phyloP scores from a whole-genome alignment of 1,284 basidiomycete species.

The Sutorius eximius region DNA sequence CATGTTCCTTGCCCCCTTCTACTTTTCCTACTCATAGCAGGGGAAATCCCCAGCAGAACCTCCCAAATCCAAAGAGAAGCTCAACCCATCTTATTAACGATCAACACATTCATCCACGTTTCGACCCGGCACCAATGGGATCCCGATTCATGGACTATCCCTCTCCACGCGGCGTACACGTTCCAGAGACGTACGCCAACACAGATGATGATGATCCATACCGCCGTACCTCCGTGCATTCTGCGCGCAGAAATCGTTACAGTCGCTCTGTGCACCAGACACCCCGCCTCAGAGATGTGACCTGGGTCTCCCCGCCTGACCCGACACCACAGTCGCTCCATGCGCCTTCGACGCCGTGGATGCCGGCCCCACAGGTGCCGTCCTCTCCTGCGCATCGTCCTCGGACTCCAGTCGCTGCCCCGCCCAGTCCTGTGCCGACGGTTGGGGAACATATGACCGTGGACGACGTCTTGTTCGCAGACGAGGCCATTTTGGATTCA shows the following conservation, averaged over 20 bases:
- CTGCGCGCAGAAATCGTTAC: slow-evolving; percentile 23
- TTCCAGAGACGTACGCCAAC: slow-evolving; percentile 17
- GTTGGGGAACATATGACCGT: slow-evolving; percentile 32
- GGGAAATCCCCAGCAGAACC: not conserved
- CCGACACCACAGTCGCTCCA: slow-evolving; percentile 10
- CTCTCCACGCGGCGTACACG: slow-evolving; percentile 28
- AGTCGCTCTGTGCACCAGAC: slow-evolving; percentile 21
- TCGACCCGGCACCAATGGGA: not conserved
- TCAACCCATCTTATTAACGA: not conserved
- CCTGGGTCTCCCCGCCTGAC: slow-evolving; percentile 24
- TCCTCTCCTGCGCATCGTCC: slow-evolving; percentile 13
- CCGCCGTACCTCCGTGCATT: not conserved
- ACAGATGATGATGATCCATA: slow-evolving; percentile 13
- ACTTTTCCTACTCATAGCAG: not conserved
- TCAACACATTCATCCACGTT: not conserved
- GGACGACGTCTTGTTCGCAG: slow-evolving; percentile 14
- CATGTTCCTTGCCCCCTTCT: not conserved
- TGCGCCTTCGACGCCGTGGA: slow-evolving; percentile 3
- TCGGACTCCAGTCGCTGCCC: not conserved
- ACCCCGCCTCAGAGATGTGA: slow-evolving; percentile 22
- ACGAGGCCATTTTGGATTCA: slow-evolving; percentile 1
- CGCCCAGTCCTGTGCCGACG: slow-evolving; percentile 22
- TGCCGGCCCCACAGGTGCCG: not conserved
- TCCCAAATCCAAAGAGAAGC: not conserved
- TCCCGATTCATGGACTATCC: slow-evolving; percentile 15